Evolutionary conservation across 1,284 basidiomycete genomes (phyloP), one percentile per base, ranked within the genome.

Genomic region (Boletus nobilissimus): DNA sequence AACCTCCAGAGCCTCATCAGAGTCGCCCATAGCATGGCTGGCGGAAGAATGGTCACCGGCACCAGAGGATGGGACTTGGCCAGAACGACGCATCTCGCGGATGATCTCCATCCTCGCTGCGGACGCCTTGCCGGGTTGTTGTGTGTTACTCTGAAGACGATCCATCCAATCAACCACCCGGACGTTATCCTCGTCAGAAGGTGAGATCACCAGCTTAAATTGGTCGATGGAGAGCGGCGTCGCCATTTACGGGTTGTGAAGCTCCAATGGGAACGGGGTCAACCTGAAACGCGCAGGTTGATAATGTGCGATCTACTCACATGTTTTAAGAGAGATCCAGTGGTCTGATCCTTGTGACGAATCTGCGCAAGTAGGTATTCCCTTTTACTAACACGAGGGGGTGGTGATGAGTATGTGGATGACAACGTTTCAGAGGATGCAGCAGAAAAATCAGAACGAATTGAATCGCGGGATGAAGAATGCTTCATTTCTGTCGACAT

Each of bases 361-460:
- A 96, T 93, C 84, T 96, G 94, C 7, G 94, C 93, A 48, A 96
- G 90, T 29, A 96, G 88, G 82, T 95, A 95, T 82, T 96, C 94
- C 75, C 94, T 91, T 88, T 95, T 96, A 83, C 95, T 96, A 82
- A 86, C 80, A 75, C 76, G 83, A 70, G 84, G 78, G 43, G 73
- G 70, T 9, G 78, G 78, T 51, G 78, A 79, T 84, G 81, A 86
- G 82, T 76, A 81, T 9, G 78, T 79, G 46, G 84, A 86, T 1
- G 82, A 86, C 60, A 84, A 72, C 3, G 85, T 84, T 51, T 80
- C 76, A 26, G 84, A 85, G 63, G 83, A 82, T 10, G 70, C 39
- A 73, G 46, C 16, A 73, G 79, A 80, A 26, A 78, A 66, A 63
- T 82, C 77, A 39, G 85, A 85, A 38, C 69, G 46, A 8, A 70